phyloP scores from a whole-genome alignment of 2,329 filamentous ascomycete species.

The Phyllosticta citribraziliensis region DNA sequence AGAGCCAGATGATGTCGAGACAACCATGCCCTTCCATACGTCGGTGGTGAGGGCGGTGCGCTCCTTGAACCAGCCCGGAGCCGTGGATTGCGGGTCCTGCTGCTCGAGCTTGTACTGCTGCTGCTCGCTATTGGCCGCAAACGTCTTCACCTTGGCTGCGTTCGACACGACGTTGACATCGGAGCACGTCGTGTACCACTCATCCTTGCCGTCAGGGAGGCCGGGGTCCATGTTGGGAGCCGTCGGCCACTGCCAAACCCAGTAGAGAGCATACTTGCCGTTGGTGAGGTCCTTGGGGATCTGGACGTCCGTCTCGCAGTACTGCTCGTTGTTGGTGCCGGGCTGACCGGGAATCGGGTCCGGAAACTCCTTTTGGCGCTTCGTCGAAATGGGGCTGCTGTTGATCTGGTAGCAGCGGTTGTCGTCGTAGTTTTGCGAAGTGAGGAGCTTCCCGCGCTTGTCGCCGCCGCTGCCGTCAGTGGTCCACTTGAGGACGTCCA shows the following conservation, averaged over 20 bases:
- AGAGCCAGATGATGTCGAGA: neutral
- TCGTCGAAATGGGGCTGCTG: slow-evolving; percentile 43
- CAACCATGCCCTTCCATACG: slow-evolving; percentile 2
- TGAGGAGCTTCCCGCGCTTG: slow-evolving; percentile 63
- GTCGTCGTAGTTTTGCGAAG: slow-evolving; percentile 77
- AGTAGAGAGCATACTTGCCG: slow-evolving; percentile 69
- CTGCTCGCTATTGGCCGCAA: neutral
- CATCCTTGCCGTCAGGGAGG: slow-evolving; percentile 34
- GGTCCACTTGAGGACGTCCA: slow-evolving; percentile 71
- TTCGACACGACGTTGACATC: slow-evolving; percentile 36
- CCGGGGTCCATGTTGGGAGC: slow-evolving; percentile 27
- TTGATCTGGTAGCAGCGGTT: slow-evolving; percentile 81
- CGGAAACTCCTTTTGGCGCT: slow-evolving; percentile 49
- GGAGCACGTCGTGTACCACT: slow-evolving; percentile 47
- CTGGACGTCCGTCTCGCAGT: slow-evolving; percentile 67
- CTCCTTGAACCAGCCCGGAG: slow-evolving; percentile 28
- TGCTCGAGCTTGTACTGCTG: slow-evolving; percentile 21
- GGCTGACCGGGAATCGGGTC: slow-evolving; percentile 43
- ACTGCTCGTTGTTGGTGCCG: slow-evolving; percentile 23
- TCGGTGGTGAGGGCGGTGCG: slow-evolving; percentile 31
- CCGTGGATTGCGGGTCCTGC: slow-evolving; percentile 33
- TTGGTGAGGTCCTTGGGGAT: slow-evolving; percentile 55
- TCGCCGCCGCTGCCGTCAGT: slow-evolving; percentile 71
- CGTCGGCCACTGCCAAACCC: slow-evolving; percentile 87
- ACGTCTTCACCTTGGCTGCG: slow-evolving; percentile 13